These are phyloP conservation scores for Hirschfeldia incana DNA, from an alignment of 345 rosid species.

Conservation along the genomic window DNA sequence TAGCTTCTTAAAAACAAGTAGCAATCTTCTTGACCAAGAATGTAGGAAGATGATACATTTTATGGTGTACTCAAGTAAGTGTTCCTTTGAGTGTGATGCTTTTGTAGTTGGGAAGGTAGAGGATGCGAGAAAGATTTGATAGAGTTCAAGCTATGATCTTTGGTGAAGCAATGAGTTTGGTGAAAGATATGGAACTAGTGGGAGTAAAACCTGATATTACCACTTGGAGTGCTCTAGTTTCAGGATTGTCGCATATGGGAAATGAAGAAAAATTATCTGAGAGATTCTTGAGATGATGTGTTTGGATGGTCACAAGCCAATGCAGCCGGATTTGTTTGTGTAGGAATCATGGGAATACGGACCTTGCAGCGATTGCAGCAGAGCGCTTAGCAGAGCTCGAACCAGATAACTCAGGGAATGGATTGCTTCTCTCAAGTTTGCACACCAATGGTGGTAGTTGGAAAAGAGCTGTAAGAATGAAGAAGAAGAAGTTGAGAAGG, in stretches of 20 bases:
- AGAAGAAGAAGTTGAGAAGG: neutral
- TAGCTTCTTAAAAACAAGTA: conserved; percentile 70
- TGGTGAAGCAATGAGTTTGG: conserved; percentile 62
- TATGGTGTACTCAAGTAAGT: conserved; percentile 46
- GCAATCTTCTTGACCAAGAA: conserved; percentile 46
- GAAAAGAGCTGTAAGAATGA: neutral
- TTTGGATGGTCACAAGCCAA: too few species aligned
- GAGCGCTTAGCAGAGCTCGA: neutral
- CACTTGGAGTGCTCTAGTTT: conserved; percentile 66
- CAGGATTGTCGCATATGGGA: conserved; percentile 66
- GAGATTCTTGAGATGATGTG: conserved; percentile 36
- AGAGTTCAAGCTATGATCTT: conserved; percentile 68
- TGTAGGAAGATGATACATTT: conserved; percentile 59
- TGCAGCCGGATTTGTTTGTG: neutral
- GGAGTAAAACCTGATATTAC: conserved; percentile 58
- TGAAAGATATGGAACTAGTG: conserved; percentile 42
- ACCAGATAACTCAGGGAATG: neutral
- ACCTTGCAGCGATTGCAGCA: too few species aligned
- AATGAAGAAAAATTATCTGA: conserved; percentile 47
- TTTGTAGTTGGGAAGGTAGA: neutral
- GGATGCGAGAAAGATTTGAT: conserved; percentile 46
- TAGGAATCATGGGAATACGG: neutral
- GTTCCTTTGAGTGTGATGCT: conserved; percentile 37
- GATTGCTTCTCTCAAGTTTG: neutral
- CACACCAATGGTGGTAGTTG: neutral